Evolutionary conservation across 2,329 filamentous ascomycete genomes (phyloP).

Genomic region (Neopestalotiopsis rosae): DNA sequence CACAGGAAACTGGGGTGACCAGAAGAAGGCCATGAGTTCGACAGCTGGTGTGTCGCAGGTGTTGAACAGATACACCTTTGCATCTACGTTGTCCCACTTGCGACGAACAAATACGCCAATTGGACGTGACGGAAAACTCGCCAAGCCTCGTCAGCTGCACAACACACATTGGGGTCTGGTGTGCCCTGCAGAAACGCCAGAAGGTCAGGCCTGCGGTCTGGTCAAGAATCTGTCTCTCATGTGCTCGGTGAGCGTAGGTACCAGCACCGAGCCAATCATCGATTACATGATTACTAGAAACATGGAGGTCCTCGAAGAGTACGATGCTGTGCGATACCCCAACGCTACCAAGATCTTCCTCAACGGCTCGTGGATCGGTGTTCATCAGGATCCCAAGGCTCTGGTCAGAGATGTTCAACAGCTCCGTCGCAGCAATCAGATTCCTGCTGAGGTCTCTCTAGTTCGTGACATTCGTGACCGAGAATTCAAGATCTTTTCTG

Average conservation of each 20-base stretch:
- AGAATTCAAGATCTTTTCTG: constrained; percentile 98
- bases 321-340: constrained; percentile 82
- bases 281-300: constrained; percentile 96
- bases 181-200: constrained; percentile 95
- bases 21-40: constrained; percentile 95
- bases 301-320: constrained; percentile 97
- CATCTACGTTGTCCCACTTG: constrained; percentile 95
- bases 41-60: constrained; percentile 98
- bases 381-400: constrained; percentile 86
- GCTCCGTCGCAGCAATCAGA: constrained; percentile 79
- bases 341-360: constrained; percentile 98
- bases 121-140: constrained; percentile 95
- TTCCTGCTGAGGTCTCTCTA: constrained; percentile 91
- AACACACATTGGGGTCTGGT: constrained; percentile 99
- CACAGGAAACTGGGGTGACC: constrained; percentile 98
- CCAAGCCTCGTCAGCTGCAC: constrained; percentile 96
- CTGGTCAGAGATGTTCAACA: constrained; percentile 80
- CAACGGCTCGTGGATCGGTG: constrained; percentile 97
- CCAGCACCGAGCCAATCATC: constrained; percentile 85
- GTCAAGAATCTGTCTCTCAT: constrained; percentile 98
- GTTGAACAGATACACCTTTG: constrained; percentile 95
- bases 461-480: constrained; percentile 95
- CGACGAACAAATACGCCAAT: constrained; percentile 97
- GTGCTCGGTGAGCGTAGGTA: constrained; percentile 97
- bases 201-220: constrained; percentile 96